Base-by-base conservation (phyloP, 2,329 filamentous ascomycete genomes). In the Lecanicillium sp. region DNA sequence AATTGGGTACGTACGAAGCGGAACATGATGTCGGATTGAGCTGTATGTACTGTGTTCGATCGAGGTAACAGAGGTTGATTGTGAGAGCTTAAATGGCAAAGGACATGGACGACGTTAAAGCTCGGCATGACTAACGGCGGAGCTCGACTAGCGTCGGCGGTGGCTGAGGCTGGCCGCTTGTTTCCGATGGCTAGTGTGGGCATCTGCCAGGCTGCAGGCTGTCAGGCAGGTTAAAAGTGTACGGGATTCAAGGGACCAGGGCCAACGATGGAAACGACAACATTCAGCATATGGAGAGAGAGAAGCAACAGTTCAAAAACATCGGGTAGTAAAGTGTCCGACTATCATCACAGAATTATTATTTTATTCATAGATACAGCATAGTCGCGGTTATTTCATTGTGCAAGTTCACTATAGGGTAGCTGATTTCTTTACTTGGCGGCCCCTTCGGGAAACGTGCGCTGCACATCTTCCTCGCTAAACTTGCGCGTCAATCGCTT, bases 401-500 rank as follows among this genome's bases (percentile, higher is more conserved):
- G 8, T 5, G 14, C 19, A 4, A 11, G 20, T 15, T n/a, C n/a
- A 4, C 43, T 49, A n/a, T 40, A 39, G 33, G 41, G 20, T 43
- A 41, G 14, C 4, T 37, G 2, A 17, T 19, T 23, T 11, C 12
- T 20, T 3, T 23, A 9, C 32, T 35, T 14, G 11, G 12, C 30
- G 52, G 21, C 19, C 17, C 29, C 53, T 15, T 55, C 56, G 20
- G 36, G 9, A 44, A 81, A 86, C 61, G 83, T 84, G 40, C 65
- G 63, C 27, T 56, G 62, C 51, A 87, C 83, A 51, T 86, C 84
- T 51, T 78, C 77, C 59, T 85, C 79, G 0, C 69, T 75, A 55
- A 90, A 88, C 43, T 66, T 69, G 35, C 74, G 69, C n/a, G 85
- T 87, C 67, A 84, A 82, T 15, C 69, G 72, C 54, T 72, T 74